Evolutionary conservation across 2,329 filamentous ascomycete species (phyloP), one percentile per base, ranked within the genome.

Genomic region (Pseudopithomyces chartarum): DNA sequence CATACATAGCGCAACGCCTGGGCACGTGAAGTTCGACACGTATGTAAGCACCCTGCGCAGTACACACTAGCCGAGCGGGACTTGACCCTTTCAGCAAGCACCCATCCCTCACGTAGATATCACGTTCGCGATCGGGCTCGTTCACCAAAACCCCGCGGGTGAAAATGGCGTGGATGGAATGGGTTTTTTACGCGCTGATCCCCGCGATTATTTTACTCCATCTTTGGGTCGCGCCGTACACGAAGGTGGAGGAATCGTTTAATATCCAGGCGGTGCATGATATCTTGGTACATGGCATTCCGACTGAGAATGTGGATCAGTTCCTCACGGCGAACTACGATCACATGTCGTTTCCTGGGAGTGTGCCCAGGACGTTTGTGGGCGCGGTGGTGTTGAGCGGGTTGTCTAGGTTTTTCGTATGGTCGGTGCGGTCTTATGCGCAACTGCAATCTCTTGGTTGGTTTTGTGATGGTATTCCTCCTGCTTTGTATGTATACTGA

Each of bases 231-330:
- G 87, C 93, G 11, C 95, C 95, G 0, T 94, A 96, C 79, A 97
- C 93, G 55, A 99, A 99, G 76, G 95, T 99, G 57, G 95, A 99
- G 76, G 95, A 99, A 77, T 98, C 94, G 0, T 98, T 99, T 84
- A 97, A 97, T 75, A 87, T 98, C 56, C 95, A 99, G 76, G 95
- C 95, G 6, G 85, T 88, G 2, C 95, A 98, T 76, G 95, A 99
- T 74, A 89, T 99, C 34, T 76, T 97, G 57, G 84, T 85, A 36
- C 92, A 95, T 73, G 92, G 92, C 22, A 86, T 91, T 1, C 91
- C 91, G 0, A 83, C 80, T 1, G 73, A 77, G 19, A 80, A 88
- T 64, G 73, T 84, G 15, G 70, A 79, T 50, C 73, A 80, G 12
- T 83, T 81, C 38, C 78, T 95, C 15, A 81, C 81, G 15, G 71